Evolutionary conservation across 805 yeast species (phyloP).

Genomic region (Ogataea trehaloabstinens): DNA sequence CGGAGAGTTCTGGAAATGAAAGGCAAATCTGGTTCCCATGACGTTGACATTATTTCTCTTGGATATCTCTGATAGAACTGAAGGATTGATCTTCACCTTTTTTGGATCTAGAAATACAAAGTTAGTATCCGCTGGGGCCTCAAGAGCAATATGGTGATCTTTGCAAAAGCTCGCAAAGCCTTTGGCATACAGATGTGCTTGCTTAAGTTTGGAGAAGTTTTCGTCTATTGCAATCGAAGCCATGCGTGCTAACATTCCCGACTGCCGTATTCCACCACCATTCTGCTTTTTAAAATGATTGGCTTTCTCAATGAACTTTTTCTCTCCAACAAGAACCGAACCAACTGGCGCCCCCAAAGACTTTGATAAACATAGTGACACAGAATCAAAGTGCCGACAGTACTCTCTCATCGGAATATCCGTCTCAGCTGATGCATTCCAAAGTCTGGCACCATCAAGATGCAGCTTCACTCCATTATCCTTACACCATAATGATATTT

Average conservation of each 20-base stretch:
- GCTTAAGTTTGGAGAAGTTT: conserved; percentile 54
- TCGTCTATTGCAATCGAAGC: conserved; percentile 72
- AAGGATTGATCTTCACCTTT: conserved; percentile 52
- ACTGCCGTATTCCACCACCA: conserved; percentile 90
- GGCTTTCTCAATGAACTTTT: conserved; percentile 58
- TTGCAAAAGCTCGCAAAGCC: conserved; percentile 50
- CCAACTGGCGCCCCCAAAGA: conserved; percentile 92
- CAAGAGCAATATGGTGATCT: conserved; percentile 52
- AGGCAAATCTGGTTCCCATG: conserved; percentile 74
- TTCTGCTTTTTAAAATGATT: conserved; percentile 83
- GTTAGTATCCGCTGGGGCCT: conserved; percentile 75
- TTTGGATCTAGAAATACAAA: conserved; percentile 71
- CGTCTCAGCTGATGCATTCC: conserved; percentile 78
- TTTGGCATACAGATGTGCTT: conserved; percentile 47
- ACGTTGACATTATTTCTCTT: conserved; percentile 58
- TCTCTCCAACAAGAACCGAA: conserved; percentile 70
- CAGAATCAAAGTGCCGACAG: conserved; percentile 75
- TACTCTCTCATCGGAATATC: conserved; percentile 67
- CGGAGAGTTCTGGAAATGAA: conserved; percentile 66
- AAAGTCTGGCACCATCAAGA: conserved; percentile 88
- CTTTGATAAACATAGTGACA: conserved; percentile 81
- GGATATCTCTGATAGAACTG: conserved; percentile 50
- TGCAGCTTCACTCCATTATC: conserved; percentile 62
- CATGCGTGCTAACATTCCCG: conserved; percentile 77
- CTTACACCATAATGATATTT: conserved; percentile 66